Evolutionary conservation across 140 eudicot species (phyloP), one percentile per base, ranked within the genome.

Genomic region (Erigeron philadelphicus): DNA sequence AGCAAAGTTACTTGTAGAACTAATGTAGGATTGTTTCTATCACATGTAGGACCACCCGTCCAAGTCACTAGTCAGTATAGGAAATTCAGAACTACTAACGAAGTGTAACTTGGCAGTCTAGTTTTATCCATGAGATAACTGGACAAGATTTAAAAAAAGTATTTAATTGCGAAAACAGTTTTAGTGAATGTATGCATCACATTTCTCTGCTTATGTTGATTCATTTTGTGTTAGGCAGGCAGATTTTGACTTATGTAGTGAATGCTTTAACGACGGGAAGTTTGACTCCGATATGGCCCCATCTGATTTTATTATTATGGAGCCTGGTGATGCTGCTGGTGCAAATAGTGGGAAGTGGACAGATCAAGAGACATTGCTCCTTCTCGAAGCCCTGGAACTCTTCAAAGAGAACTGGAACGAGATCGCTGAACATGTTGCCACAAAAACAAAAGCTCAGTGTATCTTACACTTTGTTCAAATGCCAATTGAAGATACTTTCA

Each of bases 381-480:
- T 94, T 57, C 99, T 94, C 52, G 99, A 94, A 87, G 99, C 99
- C 42, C 62, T 94, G 70, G 95, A 94, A 75, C 86, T 94, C 8
- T 94, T 73, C 68, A 87, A 76, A 45, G 99, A 94, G 74, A 94
- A 94, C 75, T 94, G 99, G 99, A 94, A 82, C 64, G 99, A 94
- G 70, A 94, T 94, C 40, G 99, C 99, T 49, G 99, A 94, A 86
- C 99, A 94, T 80, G 99, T 94, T 7, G 99, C 99, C 23, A 94
- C 99, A 49, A 94, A 94, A 76, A 94, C 97, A 53, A 94, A 87
- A 78, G 87, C 99, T 46, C 97, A 94, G 74, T 94, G 99, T 60
- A 94, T 94, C 43, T 74, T 94, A 68, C 99, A 94, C 84, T 94
- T 94, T 72, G 84, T 94, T 82, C 94, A 89, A 77, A 94, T 94